Conservation (phyloP, 345 rosid species). For the Gossypium ekmanianum region DNA sequence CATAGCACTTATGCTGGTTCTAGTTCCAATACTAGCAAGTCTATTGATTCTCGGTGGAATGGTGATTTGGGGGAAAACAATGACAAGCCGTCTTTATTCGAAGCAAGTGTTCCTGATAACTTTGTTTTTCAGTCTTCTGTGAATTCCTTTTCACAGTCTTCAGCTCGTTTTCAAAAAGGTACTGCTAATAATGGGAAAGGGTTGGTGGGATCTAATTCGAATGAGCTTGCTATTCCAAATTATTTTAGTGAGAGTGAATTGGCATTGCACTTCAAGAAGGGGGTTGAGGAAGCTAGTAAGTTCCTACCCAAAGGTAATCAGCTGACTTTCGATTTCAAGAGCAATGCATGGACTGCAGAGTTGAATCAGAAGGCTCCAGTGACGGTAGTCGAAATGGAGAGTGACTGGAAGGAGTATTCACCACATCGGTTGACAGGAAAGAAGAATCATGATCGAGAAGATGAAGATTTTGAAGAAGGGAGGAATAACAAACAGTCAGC, state of each 20-base stretch:
- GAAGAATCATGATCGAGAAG: constrained; percentile 53
- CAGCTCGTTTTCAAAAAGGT: not conserved
- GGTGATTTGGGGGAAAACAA: constrained; percentile 11
- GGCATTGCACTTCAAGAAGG: constrained; percentile 61
- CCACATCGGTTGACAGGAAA: constrained; percentile 41
- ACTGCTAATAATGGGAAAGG: constrained; percentile 6
- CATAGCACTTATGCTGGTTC: constrained; percentile 24
- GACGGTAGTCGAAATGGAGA: constrained; percentile 27
- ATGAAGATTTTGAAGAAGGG: constrained; percentile 38
- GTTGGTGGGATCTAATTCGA: constrained; percentile 27
- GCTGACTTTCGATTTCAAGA: constrained; percentile 37
- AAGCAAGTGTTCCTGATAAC: constrained; percentile 8
- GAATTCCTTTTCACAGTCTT: not conserved
- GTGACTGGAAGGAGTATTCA: constrained; percentile 19
- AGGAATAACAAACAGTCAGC: constrained; percentile 62
- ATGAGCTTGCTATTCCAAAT: constrained; percentile 43
- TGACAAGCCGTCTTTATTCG: constrained; percentile 13
- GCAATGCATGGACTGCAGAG: constrained; percentile 9
- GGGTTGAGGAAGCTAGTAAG: constrained; percentile 85
- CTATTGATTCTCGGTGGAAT: constrained; percentile 27
- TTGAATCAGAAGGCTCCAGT: constrained; percentile 18
- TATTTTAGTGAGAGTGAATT: constrained; percentile 51
- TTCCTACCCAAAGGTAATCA: constrained; percentile 63
- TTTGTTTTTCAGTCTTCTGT: constrained; percentile 12
- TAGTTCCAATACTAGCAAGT: constrained; percentile 16